Conservation (phyloP, 2,329 filamentous ascomycete species). For the Colletotrichum phormii region DNA sequence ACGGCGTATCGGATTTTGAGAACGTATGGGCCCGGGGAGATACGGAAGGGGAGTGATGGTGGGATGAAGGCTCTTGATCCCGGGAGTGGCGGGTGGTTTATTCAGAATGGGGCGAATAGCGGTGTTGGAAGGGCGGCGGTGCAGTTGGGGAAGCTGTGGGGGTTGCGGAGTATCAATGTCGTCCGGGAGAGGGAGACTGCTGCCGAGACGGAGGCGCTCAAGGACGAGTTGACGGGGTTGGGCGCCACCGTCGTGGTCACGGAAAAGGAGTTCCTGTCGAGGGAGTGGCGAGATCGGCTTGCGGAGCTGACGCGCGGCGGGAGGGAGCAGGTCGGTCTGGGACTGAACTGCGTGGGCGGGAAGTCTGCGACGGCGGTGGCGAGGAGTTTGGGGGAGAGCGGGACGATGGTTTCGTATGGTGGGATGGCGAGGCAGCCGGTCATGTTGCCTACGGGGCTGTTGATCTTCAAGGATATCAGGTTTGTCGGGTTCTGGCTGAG, state of each 20-base stretch:
- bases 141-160: slow-evolving; percentile 88
- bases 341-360: slow-evolving; percentile 93
- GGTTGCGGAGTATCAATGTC: slow-evolving; percentile 90
- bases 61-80: slow-evolving; percentile 55
- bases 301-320: slow-evolving; percentile 77
- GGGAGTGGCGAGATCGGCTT: slow-evolving; percentile 71
- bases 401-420: slow-evolving; percentile 90
- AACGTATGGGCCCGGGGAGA: slow-evolving; percentile 72
- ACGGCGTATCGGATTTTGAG: slow-evolving; percentile 94
- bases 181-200: slow-evolving; percentile 77
- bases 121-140: slow-evolving; percentile 93
- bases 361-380: slow-evolving; percentile 84
- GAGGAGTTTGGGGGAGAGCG: slow-evolving; percentile 75
- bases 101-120: slow-evolving; percentile 96
- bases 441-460: slow-evolving; percentile 80
- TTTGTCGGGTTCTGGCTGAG: slow-evolving; percentile 97
- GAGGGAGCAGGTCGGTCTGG: slow-evolving; percentile 79
- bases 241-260: slow-evolving; percentile 69
- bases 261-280: slow-evolving; percentile 64
- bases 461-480: slow-evolving; percentile 93
- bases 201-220: slow-evolving; percentile 72
- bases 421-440: slow-evolving; percentile 94
- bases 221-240: slow-evolving; percentile 62
- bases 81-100: slow-evolving; percentile 83
- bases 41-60: slow-evolving; percentile 55